Base-by-base conservation (phyloP, 495 filamentous ascomycete genomes). In the Hypoxylon fragiforme region DNA sequence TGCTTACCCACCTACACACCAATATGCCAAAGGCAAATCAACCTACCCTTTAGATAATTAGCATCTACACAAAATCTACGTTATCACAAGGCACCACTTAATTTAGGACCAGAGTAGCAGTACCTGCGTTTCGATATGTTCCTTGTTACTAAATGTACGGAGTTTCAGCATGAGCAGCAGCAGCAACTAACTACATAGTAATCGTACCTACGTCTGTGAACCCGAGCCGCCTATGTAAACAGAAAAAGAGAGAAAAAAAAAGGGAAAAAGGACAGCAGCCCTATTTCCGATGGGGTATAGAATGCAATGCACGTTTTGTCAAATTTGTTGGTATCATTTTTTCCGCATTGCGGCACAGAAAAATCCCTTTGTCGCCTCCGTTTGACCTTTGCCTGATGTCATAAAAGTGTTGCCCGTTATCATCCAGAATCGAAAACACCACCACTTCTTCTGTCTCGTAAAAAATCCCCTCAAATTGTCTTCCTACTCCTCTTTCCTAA, bases 241-340 rank as follows among this genome's bases (percentile, higher is more conserved):
- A 15, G 44, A 41, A 50, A 41, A n/a, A n/a, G n/a, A n/a, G n/a
- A n/a, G n/a, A n/a, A n/a, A n/a, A n/a, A n/a, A n/a, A n/a, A n/a
- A n/a, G n/a, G n/a, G n/a, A n/a, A n/a, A n/a, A n/a, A n/a, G n/a
- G n/a, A 22, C 7, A n/a, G 22, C 32, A 31, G 18, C 38, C 37
- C 32, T 47, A 31, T 48, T 55, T 52, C 52, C 38, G 37, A 48
- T 48, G 46, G 58, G 58, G 58, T 62, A 62, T 62, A 62, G 26
- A 44, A 42, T 57, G 39, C 30, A 16, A 14, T 15, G 24, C 54
- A 22, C 43, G 37, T 51, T 43, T 37, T 36, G n/a, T 56, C 36
- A 49, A 44, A 57, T 57, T 52, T 42, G 38, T 62, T n/a, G 58
- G 52, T 62, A 62, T 62, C 58, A 57, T 53, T 61, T 61, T 4